Conservation (phyloP, 2,329 filamentous ascomycete species). For the Ophiostoma sp. region DNA sequence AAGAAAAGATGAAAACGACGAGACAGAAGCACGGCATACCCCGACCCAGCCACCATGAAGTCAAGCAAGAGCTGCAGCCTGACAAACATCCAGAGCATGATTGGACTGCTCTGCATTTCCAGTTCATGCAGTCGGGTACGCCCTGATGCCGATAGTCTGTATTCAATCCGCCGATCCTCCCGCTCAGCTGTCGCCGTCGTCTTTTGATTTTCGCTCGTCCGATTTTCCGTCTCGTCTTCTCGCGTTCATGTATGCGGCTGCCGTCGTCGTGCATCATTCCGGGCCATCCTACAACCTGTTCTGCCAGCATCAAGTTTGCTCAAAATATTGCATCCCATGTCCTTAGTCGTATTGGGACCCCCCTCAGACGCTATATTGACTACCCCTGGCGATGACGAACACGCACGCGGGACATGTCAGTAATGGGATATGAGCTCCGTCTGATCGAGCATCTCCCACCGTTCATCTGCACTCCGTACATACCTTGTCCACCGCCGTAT, state of each 20-base stretch:
- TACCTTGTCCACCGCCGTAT: background rate
- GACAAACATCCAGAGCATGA: constrained; percentile 3
- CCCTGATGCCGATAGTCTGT: background rate
- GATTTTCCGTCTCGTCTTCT: background rate
- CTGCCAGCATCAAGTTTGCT: background rate
- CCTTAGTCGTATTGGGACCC: background rate
- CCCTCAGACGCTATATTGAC: background rate
- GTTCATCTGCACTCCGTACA: no score
- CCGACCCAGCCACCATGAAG: background rate
- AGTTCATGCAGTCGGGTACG: background rate
- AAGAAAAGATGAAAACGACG: background rate
- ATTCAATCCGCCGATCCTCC: background rate
- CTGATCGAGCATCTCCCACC: constrained; percentile 1
- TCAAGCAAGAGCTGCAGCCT: background rate
- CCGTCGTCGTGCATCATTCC: background rate
- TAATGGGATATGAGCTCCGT: background rate
- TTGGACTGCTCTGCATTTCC: background rate
- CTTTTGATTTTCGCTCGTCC: background rate
- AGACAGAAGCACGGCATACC: background rate
- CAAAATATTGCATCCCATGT: background rate
- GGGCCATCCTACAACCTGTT: background rate
- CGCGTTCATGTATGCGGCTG: background rate
- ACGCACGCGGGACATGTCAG: constrained; percentile 10
- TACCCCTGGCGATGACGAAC: background rate
- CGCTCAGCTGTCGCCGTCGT: background rate